Base-by-base conservation (phyloP, 169 alveolate species). In the Eimeria brunetti region DNA sequence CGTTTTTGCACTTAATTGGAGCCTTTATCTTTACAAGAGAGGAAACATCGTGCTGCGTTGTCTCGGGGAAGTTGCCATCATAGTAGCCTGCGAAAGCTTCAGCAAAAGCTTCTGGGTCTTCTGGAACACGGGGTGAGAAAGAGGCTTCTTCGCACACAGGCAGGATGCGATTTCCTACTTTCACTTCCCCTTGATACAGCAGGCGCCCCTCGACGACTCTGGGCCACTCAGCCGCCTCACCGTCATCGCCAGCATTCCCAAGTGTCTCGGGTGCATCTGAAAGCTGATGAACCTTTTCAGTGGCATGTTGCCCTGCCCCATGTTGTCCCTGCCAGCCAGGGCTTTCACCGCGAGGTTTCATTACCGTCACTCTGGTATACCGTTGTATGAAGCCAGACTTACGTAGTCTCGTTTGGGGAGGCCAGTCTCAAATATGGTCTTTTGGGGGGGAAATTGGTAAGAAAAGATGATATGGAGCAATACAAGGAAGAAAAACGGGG, bases 21-120 rank as follows among this genome's bases (percentile, higher is more conserved):
- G 80, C 91, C 67, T 60, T 60, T 58, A 85, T 22, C 30, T 38
- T 60, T 22, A 85, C n/a, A 14, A 44, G 38, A 24, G 91, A 36
- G 58, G 80, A 85, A 30, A 85, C 78, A 6, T 85, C 78, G 69
- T 38, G 91, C 60, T 60, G 62, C 5, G 58, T 56, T 36, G 60
- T 58, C 67, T 85, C 91, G 46, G 80, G 80, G 91, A 85, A 85
- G 60, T 46, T 46, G 58, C 91, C 91, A 36, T 85, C 91, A 38
- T 85, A 85, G 58, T 56, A 1, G 41, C 78, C 91, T 36, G 80
- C 75, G n/a, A 85, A 46, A 1, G 53, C 75, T 33, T 85, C 91
- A 38, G 56, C 80, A 85, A 18, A 64, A n/a, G 16, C 30, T 36
- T 85, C 91, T 12, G 91, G 78, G 38, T 60, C 36, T 33, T 60